These are phyloP conservation scores for Alternaria sp. DNA, from an alignment of 2,329 filamentous ascomycete genomes.

Conservation along the genomic window DNA sequence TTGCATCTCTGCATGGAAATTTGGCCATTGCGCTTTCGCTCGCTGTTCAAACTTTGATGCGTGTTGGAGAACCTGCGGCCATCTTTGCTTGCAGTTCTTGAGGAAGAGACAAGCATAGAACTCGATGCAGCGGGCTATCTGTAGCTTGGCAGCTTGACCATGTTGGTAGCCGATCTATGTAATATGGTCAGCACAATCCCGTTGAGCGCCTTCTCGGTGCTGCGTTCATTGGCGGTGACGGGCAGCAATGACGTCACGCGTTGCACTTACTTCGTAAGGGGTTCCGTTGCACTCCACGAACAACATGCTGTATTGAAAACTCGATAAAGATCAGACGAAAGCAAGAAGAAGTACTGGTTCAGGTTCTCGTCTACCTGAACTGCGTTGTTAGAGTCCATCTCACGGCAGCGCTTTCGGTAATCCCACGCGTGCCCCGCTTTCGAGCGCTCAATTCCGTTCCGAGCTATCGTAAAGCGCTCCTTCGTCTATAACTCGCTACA, in stretches of 20 bases:
- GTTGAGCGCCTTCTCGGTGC: not conserved
- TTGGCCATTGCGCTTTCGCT: constrained; percentile 55
- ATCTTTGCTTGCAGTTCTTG: constrained; percentile 57
- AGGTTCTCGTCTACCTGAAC: not conserved
- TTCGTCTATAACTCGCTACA: constrained; percentile 4
- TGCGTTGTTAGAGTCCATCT: not conserved
- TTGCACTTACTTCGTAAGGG: constrained; percentile 51
- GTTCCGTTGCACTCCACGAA: constrained; percentile 54
- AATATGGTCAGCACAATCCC: not conserved
- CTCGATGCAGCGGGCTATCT: constrained; percentile 55
- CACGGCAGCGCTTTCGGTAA: constrained; percentile 5
- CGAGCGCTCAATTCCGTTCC: constrained; percentile 31
- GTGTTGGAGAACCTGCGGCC: constrained; percentile 56
- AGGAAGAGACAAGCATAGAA: constrained; percentile 61
- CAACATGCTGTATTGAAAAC: constrained; percentile 43
- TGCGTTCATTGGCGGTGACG: not conserved
- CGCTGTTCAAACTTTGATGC: constrained; percentile 59
- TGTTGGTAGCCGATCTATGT: constrained; percentile 60
- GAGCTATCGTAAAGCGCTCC: constrained; percentile 13
- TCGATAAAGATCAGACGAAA: not conserved
- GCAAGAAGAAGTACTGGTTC: not conserved
- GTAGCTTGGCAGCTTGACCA: constrained; percentile 51
- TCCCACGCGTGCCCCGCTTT: constrained; percentile 22
- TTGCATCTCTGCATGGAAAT: constrained; percentile 56
- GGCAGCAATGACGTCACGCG: constrained; percentile 26